These are phyloP conservation scores for Eucalyptus sideroxylon DNA, from an alignment of 345 rosid species.

Conservation along the genomic window DNA sequence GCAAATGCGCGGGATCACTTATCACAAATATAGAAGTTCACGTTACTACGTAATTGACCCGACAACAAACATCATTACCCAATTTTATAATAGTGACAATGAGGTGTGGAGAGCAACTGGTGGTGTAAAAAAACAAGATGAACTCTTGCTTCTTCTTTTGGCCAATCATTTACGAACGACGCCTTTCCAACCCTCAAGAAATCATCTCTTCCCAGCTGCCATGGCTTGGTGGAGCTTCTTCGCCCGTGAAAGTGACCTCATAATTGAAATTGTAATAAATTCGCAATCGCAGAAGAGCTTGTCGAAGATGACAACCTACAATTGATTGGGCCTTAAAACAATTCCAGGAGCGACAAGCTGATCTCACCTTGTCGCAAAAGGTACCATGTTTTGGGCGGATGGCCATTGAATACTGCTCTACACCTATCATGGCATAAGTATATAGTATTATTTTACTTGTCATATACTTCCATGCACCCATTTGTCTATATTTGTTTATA, in stretches of 20 bases:
- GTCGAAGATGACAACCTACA: not conserved
- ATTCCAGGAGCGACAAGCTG: not conserved
- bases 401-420: not conserved
- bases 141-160: not conserved
- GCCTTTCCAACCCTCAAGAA: not conserved
- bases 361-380: not conserved
- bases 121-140: not conserved
- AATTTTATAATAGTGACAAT: not conserved
- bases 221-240: not conserved
- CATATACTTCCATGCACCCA: not conserved
- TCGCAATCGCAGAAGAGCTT: not conserved
- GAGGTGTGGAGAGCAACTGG: not conserved
- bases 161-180: not conserved
- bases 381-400: not conserved
- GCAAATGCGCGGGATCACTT: not conserved
- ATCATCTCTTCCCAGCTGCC: not conserved
- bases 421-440: not conserved
- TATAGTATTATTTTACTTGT: not conserved
- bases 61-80: not conserved
- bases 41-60: not conserved
- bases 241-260: not conserved
- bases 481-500: not conserved
- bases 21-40: not conserved
- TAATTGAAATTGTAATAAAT: not conserved
- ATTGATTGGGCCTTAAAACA: not conserved